Conservation (phyloP, 2,329 filamentous ascomycete genomes). For the Nigrospora oryzae region DNA sequence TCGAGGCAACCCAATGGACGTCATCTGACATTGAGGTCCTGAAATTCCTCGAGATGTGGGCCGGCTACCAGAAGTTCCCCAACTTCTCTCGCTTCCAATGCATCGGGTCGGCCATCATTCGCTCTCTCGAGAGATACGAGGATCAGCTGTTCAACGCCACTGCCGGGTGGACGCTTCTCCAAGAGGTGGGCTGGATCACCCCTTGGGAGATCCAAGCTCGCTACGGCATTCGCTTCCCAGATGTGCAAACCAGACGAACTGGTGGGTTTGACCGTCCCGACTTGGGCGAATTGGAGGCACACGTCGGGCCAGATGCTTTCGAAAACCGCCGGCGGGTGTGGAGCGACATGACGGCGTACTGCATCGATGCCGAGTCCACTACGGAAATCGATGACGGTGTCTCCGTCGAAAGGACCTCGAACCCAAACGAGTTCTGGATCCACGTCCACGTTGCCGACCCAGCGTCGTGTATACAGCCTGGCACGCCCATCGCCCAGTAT, state of each 20-base stretch:
- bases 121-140: slow-evolving; percentile 51
- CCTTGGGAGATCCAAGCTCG: slow-evolving; percentile 63
- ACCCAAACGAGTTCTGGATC: slow-evolving; percentile 56
- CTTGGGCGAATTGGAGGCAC: slow-evolving; percentile 19
- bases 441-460: slow-evolving; percentile 75
- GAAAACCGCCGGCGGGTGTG: slow-evolving; percentile 48
- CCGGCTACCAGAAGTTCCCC: slow-evolving; percentile 46
- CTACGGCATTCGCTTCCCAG: slow-evolving; percentile 50
- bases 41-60: slow-evolving; percentile 62
- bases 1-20: slow-evolving; percentile 28
- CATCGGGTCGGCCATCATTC: slow-evolving; percentile 56
- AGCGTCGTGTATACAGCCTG: slow-evolving; percentile 56
- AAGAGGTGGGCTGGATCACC: slow-evolving; percentile 64
- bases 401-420: slow-evolving; percentile 54
- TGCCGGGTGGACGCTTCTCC: slow-evolving; percentile 58
- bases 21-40: slow-evolving; percentile 47
- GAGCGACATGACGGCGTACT: slow-evolving; percentile 54
- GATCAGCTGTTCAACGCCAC: slow-evolving; percentile 35
- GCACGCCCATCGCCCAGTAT: slow-evolving; percentile 49
- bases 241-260: slow-evolving; percentile 31
- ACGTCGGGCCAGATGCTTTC: slow-evolving; percentile 34
- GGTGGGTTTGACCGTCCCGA: slow-evolving; percentile 30
- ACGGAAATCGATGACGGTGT: slow-evolving; percentile 73
- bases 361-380: slow-evolving; percentile 61
- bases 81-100: slow-evolving; percentile 45